Evolutionary conservation across 495 filamentous ascomycete genomes (phyloP).

Genomic region (Saxispiralis lemnorum): DNA sequence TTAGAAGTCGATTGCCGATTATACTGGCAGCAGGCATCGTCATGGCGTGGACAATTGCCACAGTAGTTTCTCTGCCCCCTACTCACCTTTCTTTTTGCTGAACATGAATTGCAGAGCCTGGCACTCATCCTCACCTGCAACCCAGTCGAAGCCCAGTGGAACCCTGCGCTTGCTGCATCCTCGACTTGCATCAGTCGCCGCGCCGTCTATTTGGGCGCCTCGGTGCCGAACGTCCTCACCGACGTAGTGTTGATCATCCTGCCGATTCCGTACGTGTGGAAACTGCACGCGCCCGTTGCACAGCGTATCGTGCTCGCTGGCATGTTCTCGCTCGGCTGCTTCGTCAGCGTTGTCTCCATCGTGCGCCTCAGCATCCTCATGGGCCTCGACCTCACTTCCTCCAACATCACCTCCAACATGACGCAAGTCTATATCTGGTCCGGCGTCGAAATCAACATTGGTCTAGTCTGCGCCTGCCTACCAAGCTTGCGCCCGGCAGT

Average conservation of each 20-base stretch:
- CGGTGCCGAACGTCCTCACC: slow-evolving; percentile 2
- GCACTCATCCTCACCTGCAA: neutral
- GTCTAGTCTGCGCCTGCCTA: slow-evolving; percentile 5
- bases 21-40: neutral
- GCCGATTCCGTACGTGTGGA: slow-evolving; percentile 5
- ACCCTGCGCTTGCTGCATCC: neutral
- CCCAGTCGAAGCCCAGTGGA: neutral
- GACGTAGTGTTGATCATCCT: slow-evolving; percentile 4
- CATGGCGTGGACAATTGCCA: neutral
- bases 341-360: neutral
- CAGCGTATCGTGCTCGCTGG: neutral
- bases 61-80: neutral
- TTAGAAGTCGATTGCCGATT: too few relatives aligned
- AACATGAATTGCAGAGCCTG: neutral
- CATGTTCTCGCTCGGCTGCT: slow-evolving; percentile 1
- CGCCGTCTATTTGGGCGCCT: neutral
- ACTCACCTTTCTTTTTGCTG: too few relatives aligned
- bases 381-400: neutral
- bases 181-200: neutral
- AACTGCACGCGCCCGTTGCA: slow-evolving; percentile 1
- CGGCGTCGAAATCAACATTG: slow-evolving; percentile 2
- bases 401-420: slow-evolving; percentile 1
- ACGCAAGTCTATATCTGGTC: neutral
- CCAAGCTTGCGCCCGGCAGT: slow-evolving; percentile 1
- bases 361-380: slow-evolving; percentile 1